These are phyloP conservation scores for Gossypium australe DNA, from an alignment of 345 rosid genomes.

Conservation along the genomic window DNA sequence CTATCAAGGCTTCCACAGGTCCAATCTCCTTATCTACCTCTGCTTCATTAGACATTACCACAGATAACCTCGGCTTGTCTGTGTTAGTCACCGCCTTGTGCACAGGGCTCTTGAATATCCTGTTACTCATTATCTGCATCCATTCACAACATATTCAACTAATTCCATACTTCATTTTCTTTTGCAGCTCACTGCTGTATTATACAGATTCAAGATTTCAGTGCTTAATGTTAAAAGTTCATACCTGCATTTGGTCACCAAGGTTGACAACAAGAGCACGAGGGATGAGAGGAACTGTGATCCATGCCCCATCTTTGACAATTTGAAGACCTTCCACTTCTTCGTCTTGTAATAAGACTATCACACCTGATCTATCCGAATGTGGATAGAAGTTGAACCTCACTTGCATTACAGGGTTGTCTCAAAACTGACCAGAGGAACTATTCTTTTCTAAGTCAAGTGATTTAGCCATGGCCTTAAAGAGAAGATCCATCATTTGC, in stretches of 20 bases:
- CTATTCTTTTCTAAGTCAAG: constrained; percentile 36
- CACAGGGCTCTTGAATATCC: constrained; percentile 45
- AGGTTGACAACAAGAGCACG: constrained; percentile 43
- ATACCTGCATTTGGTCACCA: constrained; percentile 51
- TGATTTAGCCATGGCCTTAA: constrained; percentile 38
- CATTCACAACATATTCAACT: neutral
- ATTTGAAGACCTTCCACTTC: constrained; percentile 48
- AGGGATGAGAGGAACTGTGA: constrained; percentile 37
- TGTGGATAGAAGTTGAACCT: constrained; percentile 59
- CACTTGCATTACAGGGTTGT: constrained; percentile 22
- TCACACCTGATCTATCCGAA: constrained; percentile 43
- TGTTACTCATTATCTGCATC: constrained; percentile 53
- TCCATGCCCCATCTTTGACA: constrained; percentile 33
- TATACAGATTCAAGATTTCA: neutral
- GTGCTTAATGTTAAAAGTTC: neutral
- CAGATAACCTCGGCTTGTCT: constrained; percentile 32
- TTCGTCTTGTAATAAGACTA: constrained; percentile 40
- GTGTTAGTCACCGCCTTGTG: constrained; percentile 47
- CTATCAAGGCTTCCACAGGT: constrained; percentile 29
- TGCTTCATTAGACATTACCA: constrained; percentile 42
- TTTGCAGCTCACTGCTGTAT: neutral
- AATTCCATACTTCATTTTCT: neutral
- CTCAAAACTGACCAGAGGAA: constrained; percentile 41
- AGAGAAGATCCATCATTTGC: constrained; percentile 29
- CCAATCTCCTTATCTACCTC: constrained; percentile 32